These are phyloP conservation scores for Alternaria rosae DNA, from an alignment of 2,329 filamentous ascomycete genomes.

Conservation along the genomic window DNA sequence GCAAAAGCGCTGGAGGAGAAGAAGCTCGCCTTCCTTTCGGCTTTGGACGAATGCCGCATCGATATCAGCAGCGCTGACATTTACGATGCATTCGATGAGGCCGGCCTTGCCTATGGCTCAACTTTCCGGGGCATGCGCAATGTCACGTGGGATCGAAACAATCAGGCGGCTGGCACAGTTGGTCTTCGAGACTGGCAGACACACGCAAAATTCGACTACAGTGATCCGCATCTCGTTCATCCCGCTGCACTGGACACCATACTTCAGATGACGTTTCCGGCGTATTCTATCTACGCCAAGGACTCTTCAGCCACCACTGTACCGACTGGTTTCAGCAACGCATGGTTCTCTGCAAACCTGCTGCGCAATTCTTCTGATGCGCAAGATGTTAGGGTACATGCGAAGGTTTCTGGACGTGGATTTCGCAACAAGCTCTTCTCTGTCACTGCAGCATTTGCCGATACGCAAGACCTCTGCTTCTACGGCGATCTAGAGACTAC, in stretches of 20 bases:
- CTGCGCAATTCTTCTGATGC: background rate
- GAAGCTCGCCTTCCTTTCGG: background rate
- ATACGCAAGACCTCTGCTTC: constrained; percentile 9
- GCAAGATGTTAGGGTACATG: constrained; percentile 9
- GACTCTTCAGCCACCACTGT: constrained; percentile 13
- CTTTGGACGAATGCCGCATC: background rate
- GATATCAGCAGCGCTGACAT: constrained; percentile 13
- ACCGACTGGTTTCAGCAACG: constrained; percentile 19
- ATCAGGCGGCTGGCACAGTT: constrained; percentile 10
- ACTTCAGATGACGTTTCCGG: constrained; percentile 21
- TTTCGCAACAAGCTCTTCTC: constrained; percentile 21
- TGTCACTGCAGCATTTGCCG: constrained; percentile 9
- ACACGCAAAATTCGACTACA: constrained; percentile 1
- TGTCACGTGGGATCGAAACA: constrained; percentile 10
- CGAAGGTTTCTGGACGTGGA: constrained; percentile 14
- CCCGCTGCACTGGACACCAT: constrained; percentile 24
- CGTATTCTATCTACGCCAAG: constrained; percentile 16
- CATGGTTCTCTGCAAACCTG: constrained; percentile 16
- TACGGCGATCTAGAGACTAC: constrained; percentile 20
- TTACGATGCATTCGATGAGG: constrained; percentile 14
- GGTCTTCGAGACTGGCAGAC: constrained; percentile 17
- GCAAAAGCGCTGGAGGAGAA: background rate
- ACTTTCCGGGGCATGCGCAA: constrained; percentile 19
- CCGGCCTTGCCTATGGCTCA: constrained; percentile 23
- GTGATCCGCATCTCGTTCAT: constrained; percentile 23